Evolutionary conservation across 2,329 filamentous ascomycete species (phyloP).

Genomic region (Penicillium glabrum): DNA sequence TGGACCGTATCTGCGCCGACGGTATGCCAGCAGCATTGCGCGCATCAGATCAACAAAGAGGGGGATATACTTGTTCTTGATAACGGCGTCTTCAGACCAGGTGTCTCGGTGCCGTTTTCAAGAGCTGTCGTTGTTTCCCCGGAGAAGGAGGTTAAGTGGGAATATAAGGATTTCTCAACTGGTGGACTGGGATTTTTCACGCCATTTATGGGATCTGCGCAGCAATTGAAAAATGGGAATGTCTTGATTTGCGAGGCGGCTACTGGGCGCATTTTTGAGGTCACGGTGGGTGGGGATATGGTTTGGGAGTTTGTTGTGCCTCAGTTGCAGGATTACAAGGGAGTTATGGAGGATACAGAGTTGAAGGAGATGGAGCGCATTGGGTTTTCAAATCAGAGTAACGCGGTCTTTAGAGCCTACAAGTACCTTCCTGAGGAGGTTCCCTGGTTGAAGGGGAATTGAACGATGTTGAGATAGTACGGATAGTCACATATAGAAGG

Average conservation of each 20-base stretch:
- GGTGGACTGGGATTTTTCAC: slow-evolving; percentile 45
- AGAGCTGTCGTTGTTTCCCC: slow-evolving; percentile 45
- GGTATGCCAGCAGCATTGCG: slow-evolving; percentile 48
- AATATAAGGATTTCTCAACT: slow-evolving; percentile 41
- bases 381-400: slow-evolving; percentile 40
- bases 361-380: slow-evolving; percentile 37
- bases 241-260: slow-evolving; percentile 46
- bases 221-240: slow-evolving; percentile 44
- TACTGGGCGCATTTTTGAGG: slow-evolving; percentile 47
- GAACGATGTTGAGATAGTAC: neutral
- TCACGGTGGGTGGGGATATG: slow-evolving; percentile 41
- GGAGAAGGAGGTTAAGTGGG: slow-evolving; percentile 44
- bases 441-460: slow-evolving; percentile 35
- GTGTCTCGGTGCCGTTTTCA: slow-evolving; percentile 43
- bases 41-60: slow-evolving; percentile 39
- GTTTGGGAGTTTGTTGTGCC: slow-evolving; percentile 49
- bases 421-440: slow-evolving; percentile 44
- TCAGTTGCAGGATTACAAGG: slow-evolving; percentile 41
- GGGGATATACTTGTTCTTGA: slow-evolving; percentile 50
- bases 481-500: too few relatives aligned
- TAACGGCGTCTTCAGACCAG: slow-evolving; percentile 46
- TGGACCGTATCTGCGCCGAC: slow-evolving; percentile 44
- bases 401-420: slow-evolving; percentile 48
- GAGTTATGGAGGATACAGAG: slow-evolving; percentile 19
- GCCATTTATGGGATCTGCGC: slow-evolving; percentile 50